phyloP scores from a whole-genome alignment of 306 rosid genomes.

The Cicer judaicum region DNA sequence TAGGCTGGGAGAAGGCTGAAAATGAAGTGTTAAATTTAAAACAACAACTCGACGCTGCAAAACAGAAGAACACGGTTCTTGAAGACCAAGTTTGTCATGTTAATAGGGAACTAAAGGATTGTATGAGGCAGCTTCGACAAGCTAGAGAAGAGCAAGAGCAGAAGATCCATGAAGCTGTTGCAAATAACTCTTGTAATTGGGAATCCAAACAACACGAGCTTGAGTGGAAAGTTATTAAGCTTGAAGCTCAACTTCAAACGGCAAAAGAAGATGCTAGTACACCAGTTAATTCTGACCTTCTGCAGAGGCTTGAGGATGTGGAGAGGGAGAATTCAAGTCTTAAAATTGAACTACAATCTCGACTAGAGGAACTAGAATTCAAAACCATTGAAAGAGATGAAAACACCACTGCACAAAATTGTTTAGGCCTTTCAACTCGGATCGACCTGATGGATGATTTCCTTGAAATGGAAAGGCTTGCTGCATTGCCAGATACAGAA shows the following conservation, averaged over 20 bases:
- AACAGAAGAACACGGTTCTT: slow-evolving; percentile 59
- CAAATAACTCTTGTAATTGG: slow-evolving; percentile 57
- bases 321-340: slow-evolving; percentile 64
- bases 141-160: slow-evolving; percentile 73
- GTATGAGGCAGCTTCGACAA: slow-evolving; percentile 77
- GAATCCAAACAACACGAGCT: slow-evolving; percentile 59
- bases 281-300: slow-evolving; percentile 50
- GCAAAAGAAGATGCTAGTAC: slow-evolving; percentile 61
- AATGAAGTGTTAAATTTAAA: slow-evolving; percentile 60
- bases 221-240: slow-evolving; percentile 62
- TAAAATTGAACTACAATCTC: slow-evolving; percentile 63
- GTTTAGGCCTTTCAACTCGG: slow-evolving; percentile 55
- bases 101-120: slow-evolving; percentile 79
- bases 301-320: slow-evolving; percentile 53
- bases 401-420: slow-evolving; percentile 44
- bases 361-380: slow-evolving; percentile 59
- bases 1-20: slow-evolving; percentile 92
- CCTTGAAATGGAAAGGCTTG: slow-evolving; percentile 89
- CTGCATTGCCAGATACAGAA: slow-evolving; percentile 58
- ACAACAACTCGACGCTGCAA: slow-evolving; percentile 67
- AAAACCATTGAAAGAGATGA: slow-evolving; percentile 63
- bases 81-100: slow-evolving; percentile 78
- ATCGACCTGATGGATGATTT: slow-evolving; percentile 87
- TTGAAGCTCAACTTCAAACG: slow-evolving; percentile 60
- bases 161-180: slow-evolving; percentile 56